Base-by-base conservation (phyloP, 2,329 filamentous ascomycete genomes). In the Diaporthe velutina region DNA sequence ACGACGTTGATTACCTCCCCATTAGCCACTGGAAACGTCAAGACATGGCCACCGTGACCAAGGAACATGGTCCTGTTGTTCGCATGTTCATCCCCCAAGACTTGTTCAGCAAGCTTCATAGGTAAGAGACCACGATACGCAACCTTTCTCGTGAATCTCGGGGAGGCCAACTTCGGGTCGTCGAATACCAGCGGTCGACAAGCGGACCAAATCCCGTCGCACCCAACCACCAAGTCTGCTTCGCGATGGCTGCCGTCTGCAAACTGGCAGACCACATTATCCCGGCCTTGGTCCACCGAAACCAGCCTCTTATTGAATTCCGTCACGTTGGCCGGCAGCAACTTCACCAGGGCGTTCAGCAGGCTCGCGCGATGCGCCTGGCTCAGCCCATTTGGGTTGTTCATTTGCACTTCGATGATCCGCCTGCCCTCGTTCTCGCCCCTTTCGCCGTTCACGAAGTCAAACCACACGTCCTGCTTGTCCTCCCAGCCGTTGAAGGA, bases 61-160 rank as follows among this genome's bases (percentile, higher is more conserved):
- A 70, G 42, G 38, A 28, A 70, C 67, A 70, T 55, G 28, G 42
- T 52, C 35, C 67, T 52, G 33, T 55, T 55, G 38, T 40, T 40
- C 35, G 67, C 67, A 70, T 52, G 35, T 30, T 70, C 48, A 40
- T 42, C 12, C 3, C 48, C 67, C 35, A 70, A 40, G 50, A 40
- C 67, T 22, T 70, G 50, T 40, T 70, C 67, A 15, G 67, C 67
- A 40, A 40, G 22, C 30, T 52, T 38, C 67, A 70, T 55, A 22
- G 67, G 67, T 22, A 70, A 10, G n/a, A 70, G 67, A 25, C 67
- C 67, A 15, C 67, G 67, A 28, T 70, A 70, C 30, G 67, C 67
- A 52, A 70, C 45, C 52, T 54, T 55, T 0, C 50, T n/a, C 38
- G 67, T 55, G 19, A 70, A 70, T 40, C 52, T 40, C 45, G 67